Conservation (phyloP, 345 rosid genomes). For the Salix arbutifolia region DNA sequence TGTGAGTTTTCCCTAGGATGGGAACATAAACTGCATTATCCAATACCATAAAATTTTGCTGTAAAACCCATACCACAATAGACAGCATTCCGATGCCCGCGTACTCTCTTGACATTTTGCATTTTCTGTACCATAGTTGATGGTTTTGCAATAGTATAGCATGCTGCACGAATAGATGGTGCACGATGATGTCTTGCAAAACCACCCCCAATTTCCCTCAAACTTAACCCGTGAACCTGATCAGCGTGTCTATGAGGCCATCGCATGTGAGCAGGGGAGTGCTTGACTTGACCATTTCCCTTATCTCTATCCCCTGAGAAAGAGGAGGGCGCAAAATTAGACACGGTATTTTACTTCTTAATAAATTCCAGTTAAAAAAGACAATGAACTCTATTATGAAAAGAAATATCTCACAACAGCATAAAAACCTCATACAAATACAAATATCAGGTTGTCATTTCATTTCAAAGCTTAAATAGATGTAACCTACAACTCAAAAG, state of each 20-base stretch:
- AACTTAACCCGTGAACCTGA: slow-evolving; percentile 80
- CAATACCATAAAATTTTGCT: background rate
- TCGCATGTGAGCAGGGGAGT: slow-evolving; percentile 66
- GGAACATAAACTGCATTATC: background rate
- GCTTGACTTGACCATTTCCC: slow-evolving; percentile 34
- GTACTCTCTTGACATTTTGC: slow-evolving; percentile 85
- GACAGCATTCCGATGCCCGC: slow-evolving; percentile 97
- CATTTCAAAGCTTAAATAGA: slow-evolving; percentile 13
- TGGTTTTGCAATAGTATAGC: slow-evolving; percentile 92
- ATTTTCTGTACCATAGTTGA: slow-evolving; percentile 89
- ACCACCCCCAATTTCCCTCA: slow-evolving; percentile 99
- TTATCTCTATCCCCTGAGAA: slow-evolving; percentile 51
- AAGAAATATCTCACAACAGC: background rate
- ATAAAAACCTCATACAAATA: background rate
- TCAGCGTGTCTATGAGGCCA: slow-evolving; percentile 96
- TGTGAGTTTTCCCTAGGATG: background rate
- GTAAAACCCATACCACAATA: slow-evolving; percentile 74
- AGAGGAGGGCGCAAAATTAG: slow-evolving; percentile 11
- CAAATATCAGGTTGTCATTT: slow-evolving; percentile 8
- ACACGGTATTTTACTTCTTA: slow-evolving; percentile 3
- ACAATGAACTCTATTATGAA: background rate
- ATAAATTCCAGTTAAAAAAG: background rate
- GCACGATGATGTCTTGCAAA: slow-evolving; percentile 91
- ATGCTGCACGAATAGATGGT: slow-evolving; percentile 90
- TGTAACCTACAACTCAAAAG: slow-evolving; percentile 74